phyloP scores from a whole-genome alignment of 2,329 filamentous ascomycete species.

The Scytalidium sp. region DNA sequence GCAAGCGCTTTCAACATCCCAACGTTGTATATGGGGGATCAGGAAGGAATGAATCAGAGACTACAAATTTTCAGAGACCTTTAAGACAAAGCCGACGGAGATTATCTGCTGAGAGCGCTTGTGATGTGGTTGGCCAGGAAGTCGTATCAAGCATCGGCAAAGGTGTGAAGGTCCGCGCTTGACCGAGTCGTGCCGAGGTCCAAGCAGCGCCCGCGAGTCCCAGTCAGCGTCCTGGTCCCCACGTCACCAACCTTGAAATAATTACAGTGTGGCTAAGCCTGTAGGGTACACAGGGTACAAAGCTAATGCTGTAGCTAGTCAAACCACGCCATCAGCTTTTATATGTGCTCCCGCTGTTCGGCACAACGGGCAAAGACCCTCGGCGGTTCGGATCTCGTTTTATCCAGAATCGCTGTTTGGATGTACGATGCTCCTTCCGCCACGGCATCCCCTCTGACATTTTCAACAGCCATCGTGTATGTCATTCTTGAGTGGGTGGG shows the following conservation, averaged over 20 bases:
- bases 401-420: too few species aligned
- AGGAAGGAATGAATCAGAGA: slow-evolving; percentile 5
- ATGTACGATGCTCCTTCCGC: too few species aligned
- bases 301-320: too few species aligned
- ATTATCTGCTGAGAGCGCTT: not conserved
- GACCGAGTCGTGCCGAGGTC: not conserved
- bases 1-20: slow-evolving; percentile 32
- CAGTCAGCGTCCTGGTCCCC: not conserved
- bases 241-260: too few species aligned
- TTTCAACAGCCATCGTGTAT: too few species aligned
- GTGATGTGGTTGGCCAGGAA: not conserved
- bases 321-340: too few species aligned
- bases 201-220: not conserved
- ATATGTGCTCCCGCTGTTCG: too few species aligned
- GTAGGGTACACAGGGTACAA: too few species aligned
- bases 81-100: not conserved
- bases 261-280: too few species aligned
- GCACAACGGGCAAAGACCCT: not conserved
- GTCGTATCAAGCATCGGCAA: not conserved
- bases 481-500: too few species aligned
- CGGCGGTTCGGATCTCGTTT: not conserved
- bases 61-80: not conserved
- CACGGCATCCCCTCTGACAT: too few species aligned
- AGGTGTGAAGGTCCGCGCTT: not conserved
- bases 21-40: slow-evolving; percentile 11